Conservation (phyloP, 2,329 filamentous ascomycete genomes). For the Sporothrix dimorphospora region DNA sequence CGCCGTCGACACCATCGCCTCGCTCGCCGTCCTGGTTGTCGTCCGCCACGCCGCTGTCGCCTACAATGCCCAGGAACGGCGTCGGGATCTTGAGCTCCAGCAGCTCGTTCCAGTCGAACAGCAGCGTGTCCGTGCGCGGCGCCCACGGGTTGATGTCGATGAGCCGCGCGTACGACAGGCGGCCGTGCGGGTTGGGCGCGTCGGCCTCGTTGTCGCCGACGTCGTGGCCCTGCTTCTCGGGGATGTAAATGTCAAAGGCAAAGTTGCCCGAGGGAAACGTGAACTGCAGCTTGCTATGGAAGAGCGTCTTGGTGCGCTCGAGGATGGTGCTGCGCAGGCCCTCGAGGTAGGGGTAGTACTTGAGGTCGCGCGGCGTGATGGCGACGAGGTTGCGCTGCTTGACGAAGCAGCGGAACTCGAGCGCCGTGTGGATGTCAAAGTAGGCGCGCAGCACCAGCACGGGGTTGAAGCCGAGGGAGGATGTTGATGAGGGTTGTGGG, state of each 20-base stretch:
- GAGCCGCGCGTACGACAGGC: conserved; percentile 76
- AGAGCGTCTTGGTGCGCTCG: conserved; percentile 74
- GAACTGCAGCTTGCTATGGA: conserved; percentile 70
- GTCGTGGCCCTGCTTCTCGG: conserved; percentile 54
- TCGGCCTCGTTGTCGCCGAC: conserved; percentile 46
- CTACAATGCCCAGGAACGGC: conserved; percentile 55
- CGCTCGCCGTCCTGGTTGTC: conserved; percentile 43
- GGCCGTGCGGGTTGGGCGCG: conserved; percentile 47
- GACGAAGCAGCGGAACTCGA: conserved; percentile 96
- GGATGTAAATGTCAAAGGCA: conserved; percentile 90
- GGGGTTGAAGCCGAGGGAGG: conserved; percentile 62
- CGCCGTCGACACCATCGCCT: conserved; percentile 35
- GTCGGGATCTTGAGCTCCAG: conserved; percentile 68
- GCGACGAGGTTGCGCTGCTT: conserved; percentile 78
- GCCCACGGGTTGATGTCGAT: conserved; percentile 98
- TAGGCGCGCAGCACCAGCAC: conserved; percentile 85
- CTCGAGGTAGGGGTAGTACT: conserved; percentile 81
- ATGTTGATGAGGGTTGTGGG: conserved; percentile 35
- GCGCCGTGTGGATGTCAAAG: conserved; percentile 83
- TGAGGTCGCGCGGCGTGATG: conserved; percentile 86
- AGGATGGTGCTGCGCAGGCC: conserved; percentile 66
- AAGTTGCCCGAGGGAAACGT: conserved; percentile 85
- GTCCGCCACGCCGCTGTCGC: conserved; percentile 36
- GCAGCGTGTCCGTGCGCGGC: conserved; percentile 79
- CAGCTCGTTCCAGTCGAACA: conserved; percentile 90